Percentiles rank a stretch among this genome's conserved stretches.
Conservation (phyloP, 2,329 filamentous ascomycete genomes). For the Cladorrhinum sp. region DNA sequence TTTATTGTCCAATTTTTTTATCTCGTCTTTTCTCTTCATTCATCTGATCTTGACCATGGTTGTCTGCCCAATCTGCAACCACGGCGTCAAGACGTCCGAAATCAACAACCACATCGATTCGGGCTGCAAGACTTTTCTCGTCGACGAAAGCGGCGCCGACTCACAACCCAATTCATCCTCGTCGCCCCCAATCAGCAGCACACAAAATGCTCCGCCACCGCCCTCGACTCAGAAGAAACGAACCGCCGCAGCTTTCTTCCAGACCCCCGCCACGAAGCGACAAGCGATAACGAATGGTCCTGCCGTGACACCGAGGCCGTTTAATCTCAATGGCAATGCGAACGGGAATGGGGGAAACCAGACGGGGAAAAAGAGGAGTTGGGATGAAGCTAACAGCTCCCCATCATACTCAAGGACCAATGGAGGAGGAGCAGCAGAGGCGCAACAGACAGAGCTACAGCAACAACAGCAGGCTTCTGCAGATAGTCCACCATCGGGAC, state of each 20-base stretch:
- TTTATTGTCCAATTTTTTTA: not conserved
- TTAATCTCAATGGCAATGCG: constrained; percentile 5
- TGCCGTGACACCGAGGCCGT: constrained; percentile 27
- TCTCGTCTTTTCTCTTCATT: not conserved
- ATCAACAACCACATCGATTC: constrained; percentile 95
- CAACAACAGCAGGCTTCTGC: constrained; percentile 26
- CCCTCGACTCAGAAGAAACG: constrained; percentile 54
- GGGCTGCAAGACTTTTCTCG: constrained; percentile 65
- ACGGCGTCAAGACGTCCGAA: constrained; percentile 64
- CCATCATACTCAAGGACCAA: constrained; percentile 23
- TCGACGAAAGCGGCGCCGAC: constrained; percentile 42
- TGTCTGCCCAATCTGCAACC: constrained; percentile 78
- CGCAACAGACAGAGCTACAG: not conserved
- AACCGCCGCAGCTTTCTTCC: constrained; percentile 58
- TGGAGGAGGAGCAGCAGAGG: constrained; percentile 1
- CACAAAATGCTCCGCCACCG: constrained; percentile 34
- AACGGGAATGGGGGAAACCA: constrained; percentile 24
- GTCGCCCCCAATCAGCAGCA: constrained; percentile 34
- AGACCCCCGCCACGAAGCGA: constrained; percentile 58
- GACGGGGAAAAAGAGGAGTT: constrained; percentile 48
- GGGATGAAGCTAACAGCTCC: constrained; percentile 46
- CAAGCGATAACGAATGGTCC: constrained; percentile 38
- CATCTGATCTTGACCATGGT: constrained; percentile 47
- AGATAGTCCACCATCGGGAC: constrained; percentile 27
- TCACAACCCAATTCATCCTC: constrained; percentile 3